Evolutionary conservation across 2,329 filamentous ascomycete genomes (phyloP), one percentile per base, ranked within the genome.

Genomic region (Penicillium expansum): DNA sequence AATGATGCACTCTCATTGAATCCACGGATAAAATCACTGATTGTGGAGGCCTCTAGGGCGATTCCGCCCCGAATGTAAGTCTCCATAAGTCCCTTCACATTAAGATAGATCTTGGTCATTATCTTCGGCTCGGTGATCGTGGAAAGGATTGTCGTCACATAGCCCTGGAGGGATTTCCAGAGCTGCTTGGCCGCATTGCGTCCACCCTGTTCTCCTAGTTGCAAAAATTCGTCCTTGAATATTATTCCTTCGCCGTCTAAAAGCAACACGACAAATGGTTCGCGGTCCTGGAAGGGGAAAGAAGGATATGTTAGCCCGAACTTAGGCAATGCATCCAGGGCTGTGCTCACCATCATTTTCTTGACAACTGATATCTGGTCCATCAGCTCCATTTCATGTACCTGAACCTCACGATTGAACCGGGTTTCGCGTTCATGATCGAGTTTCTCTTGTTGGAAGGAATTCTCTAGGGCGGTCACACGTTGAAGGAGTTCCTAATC

Each of bases 221-320:
- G 72, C 47, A 84, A 56, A 52, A 80, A 77, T 18, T 80, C 73
- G 53, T 84, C 79, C 43, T 75, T 71, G 63, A 85, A 85, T 59
- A 84, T 76, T 69, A 83, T 79, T 43, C 78, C 80, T 61, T 84
- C 80, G 39, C 81, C 82, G 62, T 85, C 82, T 48, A 85, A 74
- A 35, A 85, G 72, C 32, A 83, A 74, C 16, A 82, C 68, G 39
- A 84, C 74, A 62, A 82, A 84, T 5, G 81, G 77, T 69, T 84
- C 80, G 52, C 79, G 77, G 50, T 80, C 77, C 79, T 81, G 62
- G 29, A 62, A 44, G 57, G 59, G 27, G 43, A 47, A 47, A 30
- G 48, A 52, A 8, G 16, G 2, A 33, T 27, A 30, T 47, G 41
- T 64, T 51, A 62, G 59, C 58, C 42, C 38, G 41, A 22, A 38